Conservation (phyloP, 345 rosid species). For the Sapria himalayana region DNA sequence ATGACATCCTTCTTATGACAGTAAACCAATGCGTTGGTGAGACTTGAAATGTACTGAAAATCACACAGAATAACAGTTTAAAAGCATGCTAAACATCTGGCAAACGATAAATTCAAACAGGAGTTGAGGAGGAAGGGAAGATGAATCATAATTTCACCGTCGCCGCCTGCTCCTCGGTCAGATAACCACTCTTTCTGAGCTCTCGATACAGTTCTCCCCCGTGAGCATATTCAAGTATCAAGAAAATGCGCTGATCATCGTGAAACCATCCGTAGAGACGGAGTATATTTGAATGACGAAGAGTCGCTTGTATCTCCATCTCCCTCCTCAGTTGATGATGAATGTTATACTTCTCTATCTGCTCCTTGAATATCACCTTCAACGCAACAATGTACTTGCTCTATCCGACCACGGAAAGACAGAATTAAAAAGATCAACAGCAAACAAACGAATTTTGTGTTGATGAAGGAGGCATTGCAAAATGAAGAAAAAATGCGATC, state of each 20-base stretch:
- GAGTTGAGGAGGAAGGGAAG: not conserved
- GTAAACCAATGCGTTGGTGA: constrained; percentile 63
- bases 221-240: constrained; percentile 90
- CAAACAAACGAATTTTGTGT: not conserved
- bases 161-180: constrained; percentile 57
- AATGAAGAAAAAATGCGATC: too few relatives aligned
- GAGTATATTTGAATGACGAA: constrained; percentile 50
- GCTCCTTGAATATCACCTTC: constrained; percentile 74
- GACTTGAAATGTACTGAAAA: constrained; percentile 74
- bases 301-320: constrained; percentile 66
- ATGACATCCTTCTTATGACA: constrained; percentile 86
- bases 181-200: constrained; percentile 37
- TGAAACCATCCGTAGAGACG: constrained; percentile 87
- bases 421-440: not conserved
- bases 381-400: constrained; percentile 62
- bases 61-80: not conserved
- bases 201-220: constrained; percentile 67
- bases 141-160: constrained; percentile 23
- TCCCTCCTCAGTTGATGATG: constrained; percentile 77
- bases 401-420: too few relatives aligned
- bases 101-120: not conserved
- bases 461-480: too few relatives aligned
- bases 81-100: not conserved
- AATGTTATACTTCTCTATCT: constrained; percentile 60
- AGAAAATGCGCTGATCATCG: constrained; percentile 45